Conservation (phyloP, 2,329 filamentous ascomycete genomes). For the Aspergillus caelatus region DNA sequence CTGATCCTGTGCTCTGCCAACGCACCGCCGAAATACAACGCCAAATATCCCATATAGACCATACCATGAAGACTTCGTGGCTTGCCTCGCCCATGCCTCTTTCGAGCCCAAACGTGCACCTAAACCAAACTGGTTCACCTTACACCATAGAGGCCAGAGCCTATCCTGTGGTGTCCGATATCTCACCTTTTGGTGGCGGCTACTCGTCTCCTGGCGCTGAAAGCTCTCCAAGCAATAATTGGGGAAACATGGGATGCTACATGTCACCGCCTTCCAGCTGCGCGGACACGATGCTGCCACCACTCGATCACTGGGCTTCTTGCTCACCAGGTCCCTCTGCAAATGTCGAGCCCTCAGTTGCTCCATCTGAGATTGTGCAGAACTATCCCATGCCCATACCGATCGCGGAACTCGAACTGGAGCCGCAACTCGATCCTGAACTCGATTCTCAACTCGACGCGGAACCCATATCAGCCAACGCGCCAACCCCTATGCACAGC, state of each 20-base stretch:
- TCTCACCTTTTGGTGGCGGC: constrained; percentile 25
- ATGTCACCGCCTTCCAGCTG: constrained; percentile 22
- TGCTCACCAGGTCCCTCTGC: constrained; percentile 19
- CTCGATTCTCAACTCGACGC: not conserved
- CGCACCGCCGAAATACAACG: constrained; percentile 3
- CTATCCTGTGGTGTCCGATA: not conserved
- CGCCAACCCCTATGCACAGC: no score
- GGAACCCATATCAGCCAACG: not conserved
- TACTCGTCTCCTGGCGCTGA: constrained; percentile 29
- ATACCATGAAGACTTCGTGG: not conserved
- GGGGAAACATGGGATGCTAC: constrained; percentile 21
- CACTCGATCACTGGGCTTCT: constrained; percentile 16
- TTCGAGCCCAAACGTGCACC: not conserved
- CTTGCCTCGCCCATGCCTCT: not conserved
- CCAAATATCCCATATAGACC: not conserved
- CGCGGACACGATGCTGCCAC: constrained; percentile 20
- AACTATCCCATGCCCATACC: constrained; percentile 27
- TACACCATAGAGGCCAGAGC: not conserved
- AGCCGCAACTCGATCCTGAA: no score
- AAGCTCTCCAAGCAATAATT: constrained; percentile 26
- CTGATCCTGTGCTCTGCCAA: not conserved
- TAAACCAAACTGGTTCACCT: not conserved
- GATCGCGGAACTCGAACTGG: constrained; percentile 15
- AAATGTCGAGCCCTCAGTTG: constrained; percentile 15
- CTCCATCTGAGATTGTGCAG: constrained; percentile 18